A percentile compares a stretch with the other conserved stretches of the same genome.
phyloP scores from a whole-genome alignment of 2,329 filamentous ascomycete species.

The Cordyceps cicadae region DNA sequence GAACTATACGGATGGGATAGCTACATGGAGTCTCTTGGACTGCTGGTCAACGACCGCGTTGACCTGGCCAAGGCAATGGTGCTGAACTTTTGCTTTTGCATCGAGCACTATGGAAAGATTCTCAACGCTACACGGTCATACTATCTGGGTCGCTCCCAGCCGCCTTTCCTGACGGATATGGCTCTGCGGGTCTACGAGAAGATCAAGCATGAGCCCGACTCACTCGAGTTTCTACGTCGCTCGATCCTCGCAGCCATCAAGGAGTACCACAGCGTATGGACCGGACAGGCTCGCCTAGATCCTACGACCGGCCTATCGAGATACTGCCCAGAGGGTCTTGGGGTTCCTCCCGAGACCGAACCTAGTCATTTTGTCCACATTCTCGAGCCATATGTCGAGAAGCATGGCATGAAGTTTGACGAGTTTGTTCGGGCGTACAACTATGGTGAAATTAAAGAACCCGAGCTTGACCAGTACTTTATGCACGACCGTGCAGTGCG shows the following conservation, averaged over 20 bases:
- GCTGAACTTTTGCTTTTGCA: slow-evolving; percentile 93
- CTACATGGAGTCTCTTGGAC: slow-evolving; percentile 92
- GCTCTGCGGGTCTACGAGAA: slow-evolving; percentile 86
- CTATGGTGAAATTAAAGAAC: slow-evolving; percentile 63
- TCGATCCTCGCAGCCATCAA: slow-evolving; percentile 90
- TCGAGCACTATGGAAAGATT: slow-evolving; percentile 97
- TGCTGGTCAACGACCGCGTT: slow-evolving; percentile 76
- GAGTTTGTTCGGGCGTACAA: slow-evolving; percentile 91
- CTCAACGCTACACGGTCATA: slow-evolving; percentile 95
- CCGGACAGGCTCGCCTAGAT: slow-evolving; percentile 67
- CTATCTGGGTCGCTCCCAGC: slow-evolving; percentile 89
- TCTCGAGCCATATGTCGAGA: slow-evolving; percentile 72
- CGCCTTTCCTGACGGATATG: slow-evolving; percentile 97
- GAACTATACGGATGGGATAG: slow-evolving; percentile 98
- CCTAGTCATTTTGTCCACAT: slow-evolving; percentile 79
- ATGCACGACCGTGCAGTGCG: slow-evolving; percentile 90
- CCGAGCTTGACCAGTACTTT: slow-evolving; percentile 91
- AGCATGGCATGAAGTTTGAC: slow-evolving; percentile 71
- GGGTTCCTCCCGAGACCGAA: slow-evolving; percentile 88
- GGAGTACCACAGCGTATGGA: slow-evolving; percentile 90
- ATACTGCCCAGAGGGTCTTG: slow-evolving; percentile 74
- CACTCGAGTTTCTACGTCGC: slow-evolving; percentile 70
- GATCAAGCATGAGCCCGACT: slow-evolving; percentile 77
- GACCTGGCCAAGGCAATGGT: slow-evolving; percentile 93
- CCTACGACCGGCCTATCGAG: slow-evolving; percentile 69